phyloP scores from a whole-genome alignment of 305 asterid genomes.

The Fraxinus platypoda region DNA sequence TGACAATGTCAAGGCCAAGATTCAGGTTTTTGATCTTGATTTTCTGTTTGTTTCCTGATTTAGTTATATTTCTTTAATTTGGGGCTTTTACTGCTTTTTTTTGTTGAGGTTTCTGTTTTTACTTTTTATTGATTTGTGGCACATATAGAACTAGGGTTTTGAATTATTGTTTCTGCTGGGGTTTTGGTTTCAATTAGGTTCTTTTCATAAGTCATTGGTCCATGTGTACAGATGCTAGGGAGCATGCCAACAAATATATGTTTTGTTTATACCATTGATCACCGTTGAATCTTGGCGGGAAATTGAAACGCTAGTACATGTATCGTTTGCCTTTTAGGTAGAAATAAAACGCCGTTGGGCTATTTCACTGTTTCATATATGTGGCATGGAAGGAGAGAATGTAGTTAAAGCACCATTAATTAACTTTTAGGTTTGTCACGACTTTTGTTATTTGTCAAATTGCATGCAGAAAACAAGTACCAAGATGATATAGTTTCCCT shows the following conservation, averaged over 20 bases:
- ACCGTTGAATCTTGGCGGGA: not conserved
- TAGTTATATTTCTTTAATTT: not conserved
- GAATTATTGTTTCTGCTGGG: not conserved
- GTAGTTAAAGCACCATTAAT: not conserved
- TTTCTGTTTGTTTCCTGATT: not conserved
- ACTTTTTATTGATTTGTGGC: not conserved
- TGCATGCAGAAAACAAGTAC: not conserved
- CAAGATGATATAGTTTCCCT: not conserved
- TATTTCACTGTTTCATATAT: not conserved
- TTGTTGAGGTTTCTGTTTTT: not conserved
- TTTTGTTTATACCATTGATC: not conserved
- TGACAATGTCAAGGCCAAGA: conserved; percentile 51
- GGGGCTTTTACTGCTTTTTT: not conserved
- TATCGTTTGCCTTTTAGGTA: not conserved
- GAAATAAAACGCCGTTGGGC: not conserved
- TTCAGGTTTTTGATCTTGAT: conserved; percentile 31
- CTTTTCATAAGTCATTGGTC: not conserved
- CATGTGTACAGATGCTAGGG: not conserved
- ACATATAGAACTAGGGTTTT: not conserved
- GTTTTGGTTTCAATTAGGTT: not conserved
- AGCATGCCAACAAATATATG: not conserved
- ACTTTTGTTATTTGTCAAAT: not conserved
- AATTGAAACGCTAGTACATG: not conserved
- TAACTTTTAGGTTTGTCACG: not conserved
- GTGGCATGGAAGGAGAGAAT: not conserved